Evolutionary conservation across 192 early-diverging fungal species (phyloP), one percentile per base, ranked within the genome.

Genomic region (Coemansia sp.): DNA sequence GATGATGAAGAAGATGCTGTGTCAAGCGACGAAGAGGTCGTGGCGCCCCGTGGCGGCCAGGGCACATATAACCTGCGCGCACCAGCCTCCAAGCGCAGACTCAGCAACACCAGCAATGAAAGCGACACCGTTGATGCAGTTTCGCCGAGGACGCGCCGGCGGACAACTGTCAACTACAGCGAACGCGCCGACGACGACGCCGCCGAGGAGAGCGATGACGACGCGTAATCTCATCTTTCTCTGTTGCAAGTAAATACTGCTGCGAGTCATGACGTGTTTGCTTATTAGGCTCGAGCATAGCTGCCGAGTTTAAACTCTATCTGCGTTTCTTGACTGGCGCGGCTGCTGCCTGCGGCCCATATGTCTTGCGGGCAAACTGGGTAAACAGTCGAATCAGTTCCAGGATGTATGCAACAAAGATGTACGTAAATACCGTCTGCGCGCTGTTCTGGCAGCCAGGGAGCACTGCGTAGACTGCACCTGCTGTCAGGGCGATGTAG

Each of bases 381-480:
- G 91, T 87, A 73, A 94, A 94, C 61, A 94, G 85, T 55, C 85
- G 83, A 58, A 87, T 89, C 21, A 94, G 84, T 58, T 89, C 89
- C 21, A 89, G 68, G 21, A 92, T 84, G 65, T 94, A 93, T 17
- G 69, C 81, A 21, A 90, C 79, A 57, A 88, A 91, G 52, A 89
- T 67, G 56, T 71, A 79, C 45, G 89, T 85, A 62, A 90, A 89
- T 57, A 86, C 72, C 57, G 64, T 67, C 52, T 90, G 83, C 11
- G 78, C 76, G 54, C 69, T 66, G 25, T 69, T 85, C 27, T 70
- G 62, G 67, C 88, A 88, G 41, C 70, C 73, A n/a, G 85, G 83
- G 8, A 90, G 63, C 54, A 90, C 69, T 35, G 86, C 66, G 61
- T 91, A 93, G 27, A 80, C 69, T 35, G 81, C 58, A 10, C 92